Evolutionary conservation across 495 filamentous ascomycete genomes (phyloP), one percentile per base, ranked within the genome.

Genomic region (Hyphodiscus hymeniophilus): DNA sequence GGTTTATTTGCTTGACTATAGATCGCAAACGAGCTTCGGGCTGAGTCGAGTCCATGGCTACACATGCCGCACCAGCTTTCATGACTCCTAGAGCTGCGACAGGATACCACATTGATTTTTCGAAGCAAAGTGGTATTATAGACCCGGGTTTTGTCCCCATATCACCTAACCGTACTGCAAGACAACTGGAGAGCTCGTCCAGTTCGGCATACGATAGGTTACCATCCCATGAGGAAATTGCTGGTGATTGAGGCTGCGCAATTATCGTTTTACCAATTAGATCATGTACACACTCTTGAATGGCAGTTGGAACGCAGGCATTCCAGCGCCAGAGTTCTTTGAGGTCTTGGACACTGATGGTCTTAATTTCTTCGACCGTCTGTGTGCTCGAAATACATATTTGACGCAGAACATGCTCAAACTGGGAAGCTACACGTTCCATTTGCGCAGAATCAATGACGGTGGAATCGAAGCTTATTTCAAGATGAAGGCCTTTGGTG

Each of bases 41-140:
- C 11, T 38, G 75, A 6, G 61, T 69, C 17, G 23, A 15, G 36
- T 79, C 75, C 6, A 81, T 56, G 11, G 70, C 70, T n/a, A 79
- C 73, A 51, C 55, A 61, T 7, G 52, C 62, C 8, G 55, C 66
- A 15, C 71, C 71, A 8, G 71, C 60, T 20, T 62, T 63, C 16
- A 72, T 23, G 7, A 72, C 50, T 3, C 58, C 71, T 10, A 74
- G 42, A 10, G 65, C 54, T 3, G 66, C 55, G 8, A 73, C 61
- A 4, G 66, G 33, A 13, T 59, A 54, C 66, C 64, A 65, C 17
- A 48, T 54, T 2, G 69, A 72, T 52, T 73, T 74, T 32, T 71
- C 63, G 13, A 73, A 59, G 45, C 60, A 66, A 4, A 41, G 13
- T 16, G 30, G 38, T 13, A 50, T 38, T 3, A 33, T 17, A 13